Conservation (phyloP, 768 basidiomycete genomes). For the Lactarius quietus region DNA sequence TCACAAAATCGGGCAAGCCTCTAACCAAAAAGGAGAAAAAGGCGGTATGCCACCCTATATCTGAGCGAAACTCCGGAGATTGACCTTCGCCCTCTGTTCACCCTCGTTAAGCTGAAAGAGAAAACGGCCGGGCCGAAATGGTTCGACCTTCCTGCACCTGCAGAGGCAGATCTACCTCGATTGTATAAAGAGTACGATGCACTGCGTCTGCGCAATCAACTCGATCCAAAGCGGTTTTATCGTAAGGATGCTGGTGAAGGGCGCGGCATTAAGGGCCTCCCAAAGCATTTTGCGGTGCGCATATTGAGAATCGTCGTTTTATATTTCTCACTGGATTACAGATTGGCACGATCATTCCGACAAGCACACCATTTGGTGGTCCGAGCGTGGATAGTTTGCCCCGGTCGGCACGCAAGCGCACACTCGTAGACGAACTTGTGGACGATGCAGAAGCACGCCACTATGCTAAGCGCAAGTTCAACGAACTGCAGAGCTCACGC, state of each 20-base stretch:
- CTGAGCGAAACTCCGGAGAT: conserved; percentile 1
- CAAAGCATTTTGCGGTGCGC: conserved; percentile 87
- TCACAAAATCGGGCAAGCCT: conserved; percentile 58
- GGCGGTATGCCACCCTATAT: conserved; percentile 45
- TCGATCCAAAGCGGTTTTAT: conserved; percentile 92
- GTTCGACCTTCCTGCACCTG: conserved; percentile 86
- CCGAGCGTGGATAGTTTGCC: conserved; percentile 68
- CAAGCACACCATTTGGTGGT: conserved; percentile 68
- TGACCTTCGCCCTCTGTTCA: conserved; percentile 1
- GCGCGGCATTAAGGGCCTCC: conserved; percentile 77
- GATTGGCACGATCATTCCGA: conserved; percentile 77
- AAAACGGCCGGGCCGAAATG: conserved; percentile 76
- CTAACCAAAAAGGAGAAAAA: conserved; percentile 71
- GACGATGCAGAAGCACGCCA: conserved; percentile 82
- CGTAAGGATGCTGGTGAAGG: conserved; percentile 83
- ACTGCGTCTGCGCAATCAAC: conserved; percentile 76
- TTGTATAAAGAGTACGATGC: conserved; percentile 86
- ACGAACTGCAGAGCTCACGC: conserved; percentile 65
- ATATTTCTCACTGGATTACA: conserved; percentile 32
- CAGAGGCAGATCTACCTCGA: conserved; percentile 73
- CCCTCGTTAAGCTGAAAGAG: conserved; percentile 58
- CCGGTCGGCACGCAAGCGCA: conserved; percentile 68
- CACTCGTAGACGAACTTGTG: conserved; percentile 83
- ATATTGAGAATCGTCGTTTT: neutral
- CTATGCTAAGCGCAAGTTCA: conserved; percentile 91